Conservation (phyloP, 306 rosid species). For the Prunus fruticosa region DNA sequence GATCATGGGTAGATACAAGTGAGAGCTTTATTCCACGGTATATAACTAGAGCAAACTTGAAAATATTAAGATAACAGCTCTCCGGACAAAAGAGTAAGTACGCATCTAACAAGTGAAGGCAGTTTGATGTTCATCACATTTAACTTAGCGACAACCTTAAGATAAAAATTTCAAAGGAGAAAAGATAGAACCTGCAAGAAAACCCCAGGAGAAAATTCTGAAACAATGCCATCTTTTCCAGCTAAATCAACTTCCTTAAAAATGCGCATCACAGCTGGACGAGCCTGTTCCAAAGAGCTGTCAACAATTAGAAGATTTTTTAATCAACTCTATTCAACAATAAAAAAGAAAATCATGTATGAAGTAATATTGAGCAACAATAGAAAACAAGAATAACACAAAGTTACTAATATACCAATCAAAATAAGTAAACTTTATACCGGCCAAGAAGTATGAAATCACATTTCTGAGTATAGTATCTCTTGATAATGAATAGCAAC, state of each 20-base stretch:
- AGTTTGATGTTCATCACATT: no score
- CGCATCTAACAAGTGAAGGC: neutral
- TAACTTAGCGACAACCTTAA: neutral
- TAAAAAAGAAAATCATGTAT: neutral
- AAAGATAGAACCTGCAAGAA: constrained; percentile 70
- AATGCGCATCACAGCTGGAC: constrained; percentile 75
- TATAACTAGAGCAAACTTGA: neutral
- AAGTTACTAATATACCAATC: neutral
- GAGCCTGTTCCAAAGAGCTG: constrained; percentile 58
- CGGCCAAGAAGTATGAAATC: neutral
- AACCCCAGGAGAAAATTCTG: constrained; percentile 88
- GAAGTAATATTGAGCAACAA: constrained; percentile 12
- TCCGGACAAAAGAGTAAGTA: neutral
- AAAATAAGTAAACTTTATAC: neutral
- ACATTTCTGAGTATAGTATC: neutral
- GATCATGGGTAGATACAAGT: neutral
- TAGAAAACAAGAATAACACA: neutral
- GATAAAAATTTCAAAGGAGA: constrained; percentile 7
- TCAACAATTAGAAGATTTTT: constrained; percentile 21
- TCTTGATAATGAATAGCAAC: neutral
- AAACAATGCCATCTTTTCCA: constrained; percentile 84
- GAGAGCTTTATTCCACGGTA: neutral
- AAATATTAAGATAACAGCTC: neutral
- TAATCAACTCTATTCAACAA: neutral
- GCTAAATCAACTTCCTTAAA: constrained; percentile 72